Evolutionary conservation across 306 rosid genomes (phyloP), one percentile per base, ranked within the genome.

Genomic region (Citrullus colocynthis): DNA sequence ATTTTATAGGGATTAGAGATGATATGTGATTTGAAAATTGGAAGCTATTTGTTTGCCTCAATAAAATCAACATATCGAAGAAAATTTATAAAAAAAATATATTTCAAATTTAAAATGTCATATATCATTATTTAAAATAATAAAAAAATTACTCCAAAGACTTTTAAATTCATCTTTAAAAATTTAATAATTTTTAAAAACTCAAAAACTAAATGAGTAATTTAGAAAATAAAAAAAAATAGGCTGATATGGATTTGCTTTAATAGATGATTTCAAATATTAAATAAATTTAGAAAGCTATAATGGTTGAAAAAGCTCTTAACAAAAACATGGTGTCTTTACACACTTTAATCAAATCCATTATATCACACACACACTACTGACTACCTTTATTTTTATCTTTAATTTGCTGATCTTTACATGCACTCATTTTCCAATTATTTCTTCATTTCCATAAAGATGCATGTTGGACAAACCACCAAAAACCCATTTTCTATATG

Each of bases 391-490:
- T 11, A 4, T 9, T 41, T 36, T 36, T 42, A 39, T 42, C 75
- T 69, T 69, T 69, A 39, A 39, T 34, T 36, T 36, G 75, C 34
- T 69, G 36, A 69, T 42, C 75, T n/a, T 42, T 44, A 42, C 30
- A 20, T 69, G 75, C 75, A 69, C 75, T 69, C 18, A 67, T 39
- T 69, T 65, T 69, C 10, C 55, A 41, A 41, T 66, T 66, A 66
- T 66, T 41, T 66, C 32, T 4, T 18, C 17, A 10, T 39, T 66
- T 39, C 16, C 14, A 34, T 63, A 63, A 63, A 63, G 70, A 63
- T 63, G 70, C 70, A 32, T n/a, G 55, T 69, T 69, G 75, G 56
- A 42, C 52, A 69, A 69, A 20, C 75, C 75, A 69, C 75, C 74
- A 42, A 41, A 67, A 9, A 54, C 54, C 55, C 34, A 69, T 69